These are phyloP conservation scores for Rhodotorula paludigena DNA, from an alignment of 768 basidiomycete species.

Conservation along the genomic window DNA sequence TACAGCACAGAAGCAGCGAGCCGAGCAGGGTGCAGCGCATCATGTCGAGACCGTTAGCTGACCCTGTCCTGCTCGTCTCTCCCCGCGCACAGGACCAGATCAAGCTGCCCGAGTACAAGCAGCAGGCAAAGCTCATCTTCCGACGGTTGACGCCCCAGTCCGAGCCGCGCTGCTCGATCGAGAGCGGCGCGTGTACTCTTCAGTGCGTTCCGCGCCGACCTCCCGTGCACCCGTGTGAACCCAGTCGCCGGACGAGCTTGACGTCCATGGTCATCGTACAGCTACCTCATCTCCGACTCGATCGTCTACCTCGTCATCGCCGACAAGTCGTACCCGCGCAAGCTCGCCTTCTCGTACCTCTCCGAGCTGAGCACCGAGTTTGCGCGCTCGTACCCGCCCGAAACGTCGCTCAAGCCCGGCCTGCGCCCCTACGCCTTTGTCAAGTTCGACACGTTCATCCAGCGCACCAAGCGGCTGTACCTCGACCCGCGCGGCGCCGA, in stretches of 20 bases:
- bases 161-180: constrained; percentile 93
- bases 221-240: too few relatives aligned
- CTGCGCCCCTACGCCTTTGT: constrained; percentile 98
- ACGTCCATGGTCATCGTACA: too few relatives aligned
- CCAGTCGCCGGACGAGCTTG: not conserved
- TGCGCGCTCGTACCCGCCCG: constrained; percentile 75
- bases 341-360: constrained; percentile 93
- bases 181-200: constrained; percentile 88
- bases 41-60: not conserved
- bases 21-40: too few relatives aligned
- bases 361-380: constrained; percentile 98
- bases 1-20: too few relatives aligned
- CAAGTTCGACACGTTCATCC: constrained; percentile 99
- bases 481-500: constrained; percentile 81
- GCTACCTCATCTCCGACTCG: constrained; percentile 90
- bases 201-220: constrained; percentile 60
- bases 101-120: constrained; percentile 92
- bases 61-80: not conserved
- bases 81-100: constrained; percentile 61
- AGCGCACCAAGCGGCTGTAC: constrained; percentile 91
- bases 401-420: constrained; percentile 64
- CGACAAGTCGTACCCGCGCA: constrained; percentile 75
- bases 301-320: constrained; percentile 92
- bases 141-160: constrained; percentile 87
- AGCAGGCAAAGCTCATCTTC: constrained; percentile 95